Base-by-base conservation (phyloP, 2,329 filamentous ascomycete species). In the Amauroascus niger region DNA sequence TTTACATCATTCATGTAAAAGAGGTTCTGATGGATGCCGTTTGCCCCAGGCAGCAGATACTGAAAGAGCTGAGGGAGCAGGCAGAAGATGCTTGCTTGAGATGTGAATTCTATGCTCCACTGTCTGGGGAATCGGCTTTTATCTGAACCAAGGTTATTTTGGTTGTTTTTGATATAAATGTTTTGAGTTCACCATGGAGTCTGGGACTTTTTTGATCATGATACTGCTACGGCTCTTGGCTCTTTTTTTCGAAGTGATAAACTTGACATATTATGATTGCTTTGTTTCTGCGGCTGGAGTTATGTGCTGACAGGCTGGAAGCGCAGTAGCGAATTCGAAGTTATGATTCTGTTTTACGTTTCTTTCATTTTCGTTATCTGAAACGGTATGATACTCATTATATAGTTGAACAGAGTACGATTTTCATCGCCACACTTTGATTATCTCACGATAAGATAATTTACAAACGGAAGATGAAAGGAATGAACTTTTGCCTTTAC, bases 1-100 rank as follows among this genome's bases (percentile, higher is more conserved):
- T 98, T 1, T 83, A 96, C 48, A 81, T 97, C 53, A 97, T 97
- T 35, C 93, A 98, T 65, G 80, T 97, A 64, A 98, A 98, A 67
- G 91, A 97, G 59, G 84, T 79, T 20, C 72, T 96, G 53, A 74
- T 77, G 7, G 89, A 95, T 65, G 87, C 82, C 0, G 80, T 80
- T 24, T 67, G 72, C 46, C 81, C 78, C 1, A 79, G 75, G 33
- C 81, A 87, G 2, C 77, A 71, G 1, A 95, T 97, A 33, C 62
- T 93, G 20, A 65, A 74, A 56, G 81, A 96, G 66, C 69, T 97
- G 48, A 65, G 71, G 16, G 80, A 81, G 24, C 76, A 87, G 55
- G 87, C 90, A 56, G 70, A 75, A 51, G 79, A 80, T 11, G 77
- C 73, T 7, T 77, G 78, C 44, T 68, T 95, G 46, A 91, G 90